Evolutionary conservation across 331 rosid species (phyloP).

Genomic region (Pyracantha coccinea): DNA sequence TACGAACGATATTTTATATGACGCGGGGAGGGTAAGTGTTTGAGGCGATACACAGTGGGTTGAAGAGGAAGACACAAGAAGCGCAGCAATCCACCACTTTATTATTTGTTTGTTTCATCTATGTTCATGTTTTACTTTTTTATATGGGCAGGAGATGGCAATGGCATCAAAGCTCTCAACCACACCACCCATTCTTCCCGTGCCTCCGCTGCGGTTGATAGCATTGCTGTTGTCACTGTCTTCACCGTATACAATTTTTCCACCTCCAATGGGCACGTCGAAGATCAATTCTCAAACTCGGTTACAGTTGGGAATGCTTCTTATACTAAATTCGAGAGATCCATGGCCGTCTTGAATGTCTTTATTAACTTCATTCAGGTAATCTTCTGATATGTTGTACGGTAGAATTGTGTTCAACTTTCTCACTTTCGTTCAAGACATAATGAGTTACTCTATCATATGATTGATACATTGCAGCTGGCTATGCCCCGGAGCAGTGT

Average conservation of each 20-base stretch:
- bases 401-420: not conserved
- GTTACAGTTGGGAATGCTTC: conserved; percentile 58
- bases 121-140: not conserved
- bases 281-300: conserved; percentile 38
- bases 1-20: too few relatives aligned
- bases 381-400: conserved; percentile 51
- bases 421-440: not conserved
- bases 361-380: conserved; percentile 82
- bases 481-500: conserved; percentile 73
- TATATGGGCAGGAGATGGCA: conserved; percentile 31
- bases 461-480: conserved; percentile 41
- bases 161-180: conserved; percentile 56
- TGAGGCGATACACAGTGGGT: not conserved
- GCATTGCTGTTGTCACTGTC: conserved; percentile 60
- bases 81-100: not conserved
- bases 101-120: not conserved
- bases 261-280: conserved; percentile 20
- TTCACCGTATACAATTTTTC: conserved; percentile 56
- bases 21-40: too few relatives aligned
- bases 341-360: conserved; percentile 66
- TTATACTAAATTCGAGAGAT: conserved; percentile 61
- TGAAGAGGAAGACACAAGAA: not conserved
- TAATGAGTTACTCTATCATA: not conserved
- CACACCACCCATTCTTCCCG: conserved; percentile 42
- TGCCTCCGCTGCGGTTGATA: conserved; percentile 21